A percentile compares a stretch with the other conserved stretches of the same genome.
phyloP scores from a whole-genome alignment of 306 rosid genomes.

The Medicago truncatula region DNA sequence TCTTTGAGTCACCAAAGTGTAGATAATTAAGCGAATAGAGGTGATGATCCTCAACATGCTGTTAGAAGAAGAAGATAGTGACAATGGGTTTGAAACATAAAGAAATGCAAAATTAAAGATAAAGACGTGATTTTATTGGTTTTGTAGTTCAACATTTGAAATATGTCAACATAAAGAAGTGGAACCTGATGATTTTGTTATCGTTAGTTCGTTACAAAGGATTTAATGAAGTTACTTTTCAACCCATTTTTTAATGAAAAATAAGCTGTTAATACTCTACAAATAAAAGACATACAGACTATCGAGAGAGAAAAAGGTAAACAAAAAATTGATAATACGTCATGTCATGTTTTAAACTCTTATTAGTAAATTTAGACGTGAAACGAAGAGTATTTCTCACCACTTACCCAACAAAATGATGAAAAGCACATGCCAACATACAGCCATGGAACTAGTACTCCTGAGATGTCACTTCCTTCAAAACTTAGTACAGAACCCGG shows the following conservation, averaged over 20 bases:
- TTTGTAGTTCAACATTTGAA: no score
- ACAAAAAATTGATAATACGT: conserved; percentile 18
- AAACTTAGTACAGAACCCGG: conserved; percentile 85
- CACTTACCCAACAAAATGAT: conserved; percentile 99
- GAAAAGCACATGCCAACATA: conserved; percentile 99
- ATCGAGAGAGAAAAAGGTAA: background rate
- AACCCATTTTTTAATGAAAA: no score
- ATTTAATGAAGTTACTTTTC: no score
- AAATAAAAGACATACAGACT: no score
- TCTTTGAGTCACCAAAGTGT: conserved; percentile 93
- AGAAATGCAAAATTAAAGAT: conserved; percentile 35
- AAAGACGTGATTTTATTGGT: background rate
- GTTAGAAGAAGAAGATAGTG: conserved; percentile 47
- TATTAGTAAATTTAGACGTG: conserved; percentile 9
- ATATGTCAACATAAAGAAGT: no score
- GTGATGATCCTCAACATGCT: conserved; percentile 99
- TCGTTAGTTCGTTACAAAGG: no score
- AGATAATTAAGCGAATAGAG: conserved; percentile 90
- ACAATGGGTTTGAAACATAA: conserved; percentile 36
- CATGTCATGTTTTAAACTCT: conserved; percentile 2
- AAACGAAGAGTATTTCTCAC: conserved; percentile 22
- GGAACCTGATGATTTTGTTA: no score
- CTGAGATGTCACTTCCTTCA: conserved; percentile 93
- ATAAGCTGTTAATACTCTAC: no score
- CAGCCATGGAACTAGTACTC: conserved; percentile 98